phyloP scores from a whole-genome alignment of 352 stramenopile species.

The Pythium phragmitis region DNA sequence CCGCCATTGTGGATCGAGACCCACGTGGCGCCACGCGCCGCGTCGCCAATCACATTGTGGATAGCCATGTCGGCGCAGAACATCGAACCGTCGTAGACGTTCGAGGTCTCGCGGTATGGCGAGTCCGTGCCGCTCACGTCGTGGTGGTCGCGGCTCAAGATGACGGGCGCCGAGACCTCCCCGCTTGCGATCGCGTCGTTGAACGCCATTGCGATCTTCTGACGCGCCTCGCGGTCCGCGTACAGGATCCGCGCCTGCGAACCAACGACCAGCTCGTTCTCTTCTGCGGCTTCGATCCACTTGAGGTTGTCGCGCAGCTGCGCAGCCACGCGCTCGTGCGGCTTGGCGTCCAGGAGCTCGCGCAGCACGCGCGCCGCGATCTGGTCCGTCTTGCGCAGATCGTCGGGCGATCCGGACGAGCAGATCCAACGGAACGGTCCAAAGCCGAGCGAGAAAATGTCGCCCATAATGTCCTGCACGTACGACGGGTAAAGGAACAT shows the following conservation, averaged over 20 bases:
- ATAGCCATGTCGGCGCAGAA: constrained; percentile 90
- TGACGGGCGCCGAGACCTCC: constrained; percentile 67
- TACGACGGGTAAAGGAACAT: constrained; percentile 89
- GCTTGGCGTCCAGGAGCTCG: constrained; percentile 54
- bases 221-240: constrained; percentile 71
- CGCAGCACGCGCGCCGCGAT: constrained; percentile 72
- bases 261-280: constrained; percentile 86
- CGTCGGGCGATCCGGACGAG: constrained; percentile 56
- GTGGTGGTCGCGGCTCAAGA: constrained; percentile 88
- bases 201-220: constrained; percentile 78
- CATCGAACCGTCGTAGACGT: constrained; percentile 83
- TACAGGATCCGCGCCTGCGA: constrained; percentile 90
- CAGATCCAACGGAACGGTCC: constrained; percentile 90
- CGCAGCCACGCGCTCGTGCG: constrained; percentile 51
- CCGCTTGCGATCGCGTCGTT: constrained; percentile 76
- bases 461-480: constrained; percentile 91
- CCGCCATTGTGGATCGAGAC: constrained; percentile 88
- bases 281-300: constrained; percentile 84
- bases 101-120: constrained; percentile 88
- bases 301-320: constrained; percentile 84
- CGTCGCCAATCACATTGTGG: constrained; percentile 88
- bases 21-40: constrained; percentile 82
- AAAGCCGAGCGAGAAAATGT: constrained; percentile 91
- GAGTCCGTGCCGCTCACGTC: constrained; percentile 88
- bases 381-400: constrained; percentile 75